phyloP scores from a whole-genome alignment of 164 flowering plant genomes.

The Sedum album region DNA sequence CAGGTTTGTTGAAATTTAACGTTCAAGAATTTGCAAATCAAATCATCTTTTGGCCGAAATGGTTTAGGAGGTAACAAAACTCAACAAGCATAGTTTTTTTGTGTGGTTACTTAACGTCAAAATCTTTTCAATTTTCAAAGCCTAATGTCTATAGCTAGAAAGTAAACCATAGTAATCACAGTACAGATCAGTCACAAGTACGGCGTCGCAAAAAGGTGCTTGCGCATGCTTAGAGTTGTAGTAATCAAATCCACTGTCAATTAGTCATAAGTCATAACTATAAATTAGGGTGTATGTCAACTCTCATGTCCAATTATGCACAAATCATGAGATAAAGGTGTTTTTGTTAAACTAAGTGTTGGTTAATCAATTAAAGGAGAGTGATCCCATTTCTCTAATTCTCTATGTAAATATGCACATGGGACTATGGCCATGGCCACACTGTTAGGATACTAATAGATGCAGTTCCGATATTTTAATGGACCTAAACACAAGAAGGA shows the following conservation, averaged over 20 bases:
- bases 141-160: slow-evolving; percentile 6
- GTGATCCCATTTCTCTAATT: neutral
- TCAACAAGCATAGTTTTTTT: neutral
- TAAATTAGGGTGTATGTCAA: neutral
- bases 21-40: neutral
- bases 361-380: neutral
- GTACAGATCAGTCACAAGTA: neutral
- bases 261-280: slow-evolving; percentile 3
- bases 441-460: neutral
- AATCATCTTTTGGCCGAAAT: no score
- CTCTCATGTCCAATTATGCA: slow-evolving; percentile 6
- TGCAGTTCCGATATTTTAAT: neutral
- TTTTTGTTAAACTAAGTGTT: neutral
- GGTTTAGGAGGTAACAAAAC: neutral
- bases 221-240: neutral
- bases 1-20: neutral
- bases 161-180: neutral
- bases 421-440: neutral
- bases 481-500: neutral
- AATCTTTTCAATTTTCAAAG: neutral
- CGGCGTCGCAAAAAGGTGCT: neutral
- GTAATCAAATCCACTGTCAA: neutral
- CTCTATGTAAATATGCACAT: no score
- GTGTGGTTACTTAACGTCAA: neutral
- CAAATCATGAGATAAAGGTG: slow-evolving; percentile 4